These are phyloP conservation scores for Trichoderma sp. DNA, from an alignment of 2,329 filamentous ascomycete species.

Conservation along the genomic window DNA sequence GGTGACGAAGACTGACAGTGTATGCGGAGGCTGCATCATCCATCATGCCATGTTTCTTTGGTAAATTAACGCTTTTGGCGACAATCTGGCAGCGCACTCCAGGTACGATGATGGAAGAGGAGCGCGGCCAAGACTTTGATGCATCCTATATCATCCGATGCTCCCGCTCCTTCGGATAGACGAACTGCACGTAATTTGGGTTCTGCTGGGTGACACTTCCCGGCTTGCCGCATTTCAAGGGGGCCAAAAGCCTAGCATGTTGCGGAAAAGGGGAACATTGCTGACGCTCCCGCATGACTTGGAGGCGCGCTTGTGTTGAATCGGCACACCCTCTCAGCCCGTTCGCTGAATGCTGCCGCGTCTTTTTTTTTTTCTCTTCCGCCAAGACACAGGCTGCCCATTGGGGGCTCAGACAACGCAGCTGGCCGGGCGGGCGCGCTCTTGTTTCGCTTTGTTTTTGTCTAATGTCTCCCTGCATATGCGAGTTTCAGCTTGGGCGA, in stretches of 20 bases:
- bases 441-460: neutral
- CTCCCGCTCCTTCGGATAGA: neutral
- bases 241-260: neutral
- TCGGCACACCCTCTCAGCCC: neutral
- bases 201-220: neutral
- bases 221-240: conserved; percentile 1
- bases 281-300: neutral
- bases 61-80: neutral
- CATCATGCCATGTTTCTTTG: neutral
- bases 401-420: neutral
- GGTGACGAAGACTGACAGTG: neutral
- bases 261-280: neutral
- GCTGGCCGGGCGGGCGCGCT: neutral
- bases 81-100: too few relatives aligned
- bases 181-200: neutral
- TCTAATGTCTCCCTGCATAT: neutral
- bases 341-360: neutral
- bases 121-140: neutral
- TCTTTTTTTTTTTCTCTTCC: neutral
- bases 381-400: neutral
- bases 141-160: neutral
- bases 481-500: neutral
- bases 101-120: neutral
- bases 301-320: conserved; percentile 1
- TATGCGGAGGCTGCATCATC: neutral